phyloP scores from a whole-genome alignment of 257 asterid genomes.

The Thymus mandschuricus region DNA sequence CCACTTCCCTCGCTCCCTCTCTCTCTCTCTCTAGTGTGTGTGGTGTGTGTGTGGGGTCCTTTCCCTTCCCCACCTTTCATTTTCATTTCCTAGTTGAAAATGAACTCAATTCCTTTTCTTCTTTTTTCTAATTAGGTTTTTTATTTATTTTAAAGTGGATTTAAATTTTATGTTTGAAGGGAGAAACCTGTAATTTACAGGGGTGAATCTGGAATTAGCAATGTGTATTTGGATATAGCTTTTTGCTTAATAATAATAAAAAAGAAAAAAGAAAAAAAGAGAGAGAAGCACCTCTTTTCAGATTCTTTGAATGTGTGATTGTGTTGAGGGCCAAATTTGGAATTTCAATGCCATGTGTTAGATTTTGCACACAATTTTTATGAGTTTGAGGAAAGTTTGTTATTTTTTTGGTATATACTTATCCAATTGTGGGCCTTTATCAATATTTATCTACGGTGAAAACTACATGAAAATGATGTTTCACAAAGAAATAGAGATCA shows the following conservation, averaged over 20 bases:
- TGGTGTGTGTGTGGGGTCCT: background rate
- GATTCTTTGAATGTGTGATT: constrained; percentile 26
- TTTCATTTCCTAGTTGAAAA: constrained; percentile 21
- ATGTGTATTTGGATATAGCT: constrained; percentile 43
- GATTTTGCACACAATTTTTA: background rate
- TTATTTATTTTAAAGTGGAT: constrained; percentile 5
- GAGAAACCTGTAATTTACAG: constrained; percentile 34
- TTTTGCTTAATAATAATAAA: constrained; percentile 33
- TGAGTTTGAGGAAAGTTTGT: constrained; percentile 18
- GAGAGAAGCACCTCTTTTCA: background rate
- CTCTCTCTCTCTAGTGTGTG: background rate
- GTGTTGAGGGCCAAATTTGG: background rate
- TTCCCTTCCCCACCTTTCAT: background rate
- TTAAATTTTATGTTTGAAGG: constrained; percentile 24
- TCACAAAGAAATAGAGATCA: background rate
- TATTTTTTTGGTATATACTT: constrained; percentile 6
- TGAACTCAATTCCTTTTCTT: background rate
- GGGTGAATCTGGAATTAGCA: constrained; percentile 47
- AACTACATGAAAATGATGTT: constrained; percentile 6
- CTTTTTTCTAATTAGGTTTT: background rate
- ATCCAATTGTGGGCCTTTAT: constrained; percentile 9
- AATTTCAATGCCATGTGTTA: background rate
- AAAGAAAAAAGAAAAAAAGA: background rate
- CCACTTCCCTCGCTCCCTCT: constrained; percentile 15
- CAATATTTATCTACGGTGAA: background rate